Percentiles rank a stretch among this genome's conserved stretches.
Conservation (phyloP, 2,329 filamentous ascomycete genomes). For the Cladobotryum mycophilum region DNA sequence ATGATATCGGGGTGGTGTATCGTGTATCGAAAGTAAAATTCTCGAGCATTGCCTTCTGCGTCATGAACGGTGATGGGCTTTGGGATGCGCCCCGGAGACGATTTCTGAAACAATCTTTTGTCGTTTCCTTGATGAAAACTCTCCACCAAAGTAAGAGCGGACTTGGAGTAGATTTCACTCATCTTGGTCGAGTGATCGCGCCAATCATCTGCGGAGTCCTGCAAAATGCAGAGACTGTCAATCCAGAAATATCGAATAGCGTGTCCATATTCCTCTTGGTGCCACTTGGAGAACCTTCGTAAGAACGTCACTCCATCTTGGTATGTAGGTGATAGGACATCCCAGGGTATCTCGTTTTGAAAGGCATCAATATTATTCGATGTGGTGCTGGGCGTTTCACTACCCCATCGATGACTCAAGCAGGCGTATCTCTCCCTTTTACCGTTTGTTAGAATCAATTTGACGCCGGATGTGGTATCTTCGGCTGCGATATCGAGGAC, state of each 20-base stretch:
- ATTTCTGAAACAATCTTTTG: conserved; percentile 4
- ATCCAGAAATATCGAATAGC: conserved; percentile 10
- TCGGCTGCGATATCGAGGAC: conserved; percentile 5
- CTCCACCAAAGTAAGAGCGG: conserved; percentile 3
- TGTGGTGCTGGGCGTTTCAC: not conserved
- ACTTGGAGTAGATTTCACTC: conserved; percentile 8
- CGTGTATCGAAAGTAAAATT: conserved; percentile 2
- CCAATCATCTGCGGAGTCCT: conserved; percentile 7
- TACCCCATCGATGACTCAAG: conserved; percentile 7
- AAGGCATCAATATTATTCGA: not conserved
- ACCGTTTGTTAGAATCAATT: conserved; percentile 1
- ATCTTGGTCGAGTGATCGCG: conserved; percentile 5
- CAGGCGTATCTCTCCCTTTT: conserved; percentile 6
- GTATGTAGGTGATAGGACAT: conserved; percentile 9
- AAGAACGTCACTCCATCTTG: conserved; percentile 10
- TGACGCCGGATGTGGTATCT: not conserved
- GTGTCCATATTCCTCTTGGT: conserved; percentile 3
- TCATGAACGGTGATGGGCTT: not conserved
- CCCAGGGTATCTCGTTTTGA: conserved; percentile 7
- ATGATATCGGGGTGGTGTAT: conserved; percentile 5
- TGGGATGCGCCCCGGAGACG: not conserved
- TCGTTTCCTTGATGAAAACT: not conserved
- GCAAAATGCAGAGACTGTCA: conserved; percentile 9
- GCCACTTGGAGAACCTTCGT: conserved; percentile 6
- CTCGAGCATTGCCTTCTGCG: not conserved